A percentile compares a stretch with the other conserved stretches of the same genome.
Conservation (phyloP, 2,329 filamentous ascomycete genomes). For the Graphiopsis chlorocephala region DNA sequence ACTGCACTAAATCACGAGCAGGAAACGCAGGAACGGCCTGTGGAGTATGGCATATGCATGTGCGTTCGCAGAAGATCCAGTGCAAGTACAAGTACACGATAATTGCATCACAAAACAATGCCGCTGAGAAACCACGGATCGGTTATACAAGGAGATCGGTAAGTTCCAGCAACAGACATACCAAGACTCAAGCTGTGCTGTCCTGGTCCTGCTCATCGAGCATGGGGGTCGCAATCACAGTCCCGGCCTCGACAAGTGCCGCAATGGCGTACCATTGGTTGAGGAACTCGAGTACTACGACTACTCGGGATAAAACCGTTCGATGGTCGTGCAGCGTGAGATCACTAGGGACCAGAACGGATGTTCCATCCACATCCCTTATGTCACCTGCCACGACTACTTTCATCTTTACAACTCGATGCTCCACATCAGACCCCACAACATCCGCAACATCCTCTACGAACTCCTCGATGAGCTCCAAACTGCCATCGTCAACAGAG, state of each 20-base stretch:
- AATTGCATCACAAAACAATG: neutral
- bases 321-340: neutral
- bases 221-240: neutral
- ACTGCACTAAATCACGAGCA: neutral
- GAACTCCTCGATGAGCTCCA: neutral
- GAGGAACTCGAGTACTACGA: neutral
- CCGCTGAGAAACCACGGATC: neutral
- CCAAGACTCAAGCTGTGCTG: neutral
- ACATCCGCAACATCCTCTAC: neutral
- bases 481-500: neutral
- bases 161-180: neutral
- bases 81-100: neutral
- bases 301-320: neutral
- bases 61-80: neutral
- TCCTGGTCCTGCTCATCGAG: neutral
- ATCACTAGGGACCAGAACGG: neutral
- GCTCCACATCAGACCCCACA: neutral
- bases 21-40: neutral
- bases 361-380: neutral
- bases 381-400: neutral
- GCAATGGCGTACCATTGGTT: neutral
- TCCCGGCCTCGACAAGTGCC: no score
- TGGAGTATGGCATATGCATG: neutral
- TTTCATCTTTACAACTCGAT: neutral
- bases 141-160: neutral